Conservation (phyloP, 2,329 filamentous ascomycete species). For the Cladophialophora psammophila region DNA sequence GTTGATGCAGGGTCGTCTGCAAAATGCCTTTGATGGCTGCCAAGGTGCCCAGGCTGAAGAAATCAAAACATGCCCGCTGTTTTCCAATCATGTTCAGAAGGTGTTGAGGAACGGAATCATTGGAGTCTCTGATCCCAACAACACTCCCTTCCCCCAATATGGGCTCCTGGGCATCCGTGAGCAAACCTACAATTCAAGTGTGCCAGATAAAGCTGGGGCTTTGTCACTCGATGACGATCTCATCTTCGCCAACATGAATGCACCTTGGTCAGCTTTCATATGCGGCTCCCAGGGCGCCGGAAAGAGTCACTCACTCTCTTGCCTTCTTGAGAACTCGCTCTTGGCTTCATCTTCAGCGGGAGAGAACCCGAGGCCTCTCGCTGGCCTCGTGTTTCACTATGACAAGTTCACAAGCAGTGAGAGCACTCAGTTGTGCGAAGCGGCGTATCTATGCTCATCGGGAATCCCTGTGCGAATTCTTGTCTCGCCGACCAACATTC, state of each 20-base stretch:
- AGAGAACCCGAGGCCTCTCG: conserved; percentile 59
- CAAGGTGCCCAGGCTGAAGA: conserved; percentile 6
- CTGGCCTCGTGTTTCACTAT: conserved; percentile 71
- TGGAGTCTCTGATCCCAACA: background rate
- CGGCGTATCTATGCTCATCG: conserved; percentile 60
- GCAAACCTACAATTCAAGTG: conserved; percentile 30
- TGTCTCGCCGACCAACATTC: conserved; percentile 59
- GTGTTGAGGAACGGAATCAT: conserved; percentile 2
- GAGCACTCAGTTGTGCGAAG: conserved; percentile 58
- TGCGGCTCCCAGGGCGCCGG: conserved; percentile 70
- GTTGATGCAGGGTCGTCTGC: background rate
- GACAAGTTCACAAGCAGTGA: conserved; percentile 60
- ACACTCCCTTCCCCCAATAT: conserved; percentile 39
- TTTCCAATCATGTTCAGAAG: conserved; percentile 25
- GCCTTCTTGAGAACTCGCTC: conserved; percentile 59
- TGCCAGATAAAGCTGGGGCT: conserved; percentile 5
- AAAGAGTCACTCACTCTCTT: conserved; percentile 67
- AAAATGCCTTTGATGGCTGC: conserved; percentile 1
- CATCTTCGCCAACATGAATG: conserved; percentile 58
- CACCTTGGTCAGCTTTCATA: conserved; percentile 66
- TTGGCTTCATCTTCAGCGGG: conserved; percentile 61
- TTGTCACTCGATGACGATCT: conserved; percentile 36
- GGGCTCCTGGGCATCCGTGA: conserved; percentile 40
- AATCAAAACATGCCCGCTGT: conserved; percentile 30
- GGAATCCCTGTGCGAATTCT: conserved; percentile 60